Base-by-base conservation (phyloP, 495 filamentous ascomycete genomes). In the Aspergillus funiculosus region DNA sequence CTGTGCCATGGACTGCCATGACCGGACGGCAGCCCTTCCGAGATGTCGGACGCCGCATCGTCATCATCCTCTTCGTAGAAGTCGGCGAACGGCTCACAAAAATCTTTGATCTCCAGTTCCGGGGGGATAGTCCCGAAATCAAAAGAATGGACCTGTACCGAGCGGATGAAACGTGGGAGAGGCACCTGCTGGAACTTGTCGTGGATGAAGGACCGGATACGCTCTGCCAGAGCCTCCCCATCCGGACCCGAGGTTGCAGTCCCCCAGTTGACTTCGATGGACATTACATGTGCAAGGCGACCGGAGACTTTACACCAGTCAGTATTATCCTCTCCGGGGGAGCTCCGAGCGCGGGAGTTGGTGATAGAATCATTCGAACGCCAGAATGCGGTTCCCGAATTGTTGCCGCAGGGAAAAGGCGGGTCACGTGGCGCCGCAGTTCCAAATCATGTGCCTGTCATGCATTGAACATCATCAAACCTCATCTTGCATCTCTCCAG, bases 251-350 rank as follows among this genome's bases (percentile, higher is more conserved):
- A 79, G n/a, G 91, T 96, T 59, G 96, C 77, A 38, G 84, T 83
- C 53, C 85, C 80, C 92, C 92, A 99, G 71, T 94, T 85, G 57
- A 99, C 82, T 54, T 95, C 88, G 69, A 99, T 89, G 50, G 92
- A 97, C 92, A 99, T 98, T 51, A 71, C 72, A 73, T 71, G 50
- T 64, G 62, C 61, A 27, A 35, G 20, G 21, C 6, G 13, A 11
- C n/a, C n/a, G n/a, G n/a, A n/a, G n/a, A n/a, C n/a, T n/a, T n/a
- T n/a, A n/a, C n/a, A n/a, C n/a, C n/a, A n/a, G n/a, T n/a, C n/a
- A n/a, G n/a, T n/a, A n/a, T n/a, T n/a, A n/a, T n/a, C n/a, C n/a
- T n/a, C n/a, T n/a, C n/a, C n/a, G n/a, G n/a, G n/a, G n/a, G n/a
- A n/a, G n/a, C n/a, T n/a, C n/a, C n/a, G n/a, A n/a, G n/a, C n/a